Conservation (phyloP, 169 alveolate species). For the Babesia divergens region DNA sequence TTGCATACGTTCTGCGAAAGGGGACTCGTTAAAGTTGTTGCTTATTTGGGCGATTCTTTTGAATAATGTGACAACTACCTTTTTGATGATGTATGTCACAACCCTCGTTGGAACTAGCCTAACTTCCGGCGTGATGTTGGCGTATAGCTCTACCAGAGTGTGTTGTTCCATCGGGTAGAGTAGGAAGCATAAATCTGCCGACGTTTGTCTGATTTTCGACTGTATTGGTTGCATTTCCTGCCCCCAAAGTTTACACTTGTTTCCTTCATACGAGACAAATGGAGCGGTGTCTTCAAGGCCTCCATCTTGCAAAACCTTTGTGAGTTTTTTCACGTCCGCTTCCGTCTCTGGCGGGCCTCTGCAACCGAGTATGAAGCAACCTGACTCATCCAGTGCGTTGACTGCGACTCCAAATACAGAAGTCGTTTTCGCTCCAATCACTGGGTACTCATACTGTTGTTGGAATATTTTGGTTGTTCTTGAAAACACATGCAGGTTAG, state of each 20-base stretch:
- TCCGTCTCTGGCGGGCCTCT: constrained; percentile 44
- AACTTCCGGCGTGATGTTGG: constrained; percentile 44
- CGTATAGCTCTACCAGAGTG: constrained; percentile 55
- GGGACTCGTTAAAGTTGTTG: constrained; percentile 24
- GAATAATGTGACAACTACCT: constrained; percentile 38
- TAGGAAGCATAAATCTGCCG: constrained; percentile 49
- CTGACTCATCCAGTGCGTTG: constrained; percentile 56
- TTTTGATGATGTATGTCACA: constrained; percentile 34
- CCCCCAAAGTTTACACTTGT: constrained; percentile 6
- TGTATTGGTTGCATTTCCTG: constrained; percentile 1
- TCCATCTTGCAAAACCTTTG: constrained; percentile 9
- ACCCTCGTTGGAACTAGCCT: constrained; percentile 42
- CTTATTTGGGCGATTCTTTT: constrained; percentile 31
- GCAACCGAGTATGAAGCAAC: constrained; percentile 45
- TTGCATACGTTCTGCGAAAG: constrained; percentile 15
- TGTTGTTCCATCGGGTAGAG: constrained; percentile 46
- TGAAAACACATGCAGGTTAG: constrained; percentile 21
- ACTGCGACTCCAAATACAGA: constrained; percentile 39
- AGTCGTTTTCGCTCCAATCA: constrained; percentile 42
- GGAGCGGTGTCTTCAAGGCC: constrained; percentile 34
- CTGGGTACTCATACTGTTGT: constrained; percentile 58
- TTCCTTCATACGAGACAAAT: background rate
- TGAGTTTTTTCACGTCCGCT: constrained; percentile 28
- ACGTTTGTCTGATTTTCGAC: constrained; percentile 30
- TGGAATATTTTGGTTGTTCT: constrained; percentile 32